These are phyloP conservation scores for Oidium heveae DNA, from an alignment of 2,329 filamentous ascomycete species.

Conservation along the genomic window DNA sequence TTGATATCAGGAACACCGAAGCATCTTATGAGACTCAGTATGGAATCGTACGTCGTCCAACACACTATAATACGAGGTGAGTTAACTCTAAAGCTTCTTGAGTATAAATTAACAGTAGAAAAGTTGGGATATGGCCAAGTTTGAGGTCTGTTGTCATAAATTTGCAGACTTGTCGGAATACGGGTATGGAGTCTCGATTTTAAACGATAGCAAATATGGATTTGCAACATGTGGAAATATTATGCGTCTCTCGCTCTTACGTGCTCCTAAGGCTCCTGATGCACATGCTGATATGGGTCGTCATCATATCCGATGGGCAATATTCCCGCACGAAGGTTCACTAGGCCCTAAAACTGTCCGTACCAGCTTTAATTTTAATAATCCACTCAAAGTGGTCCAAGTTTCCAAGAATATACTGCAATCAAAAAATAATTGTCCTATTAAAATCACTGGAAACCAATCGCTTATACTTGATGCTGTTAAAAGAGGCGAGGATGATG, in stretches of 20 bases:
- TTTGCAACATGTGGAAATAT: constrained; percentile 74
- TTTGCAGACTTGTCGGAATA: constrained; percentile 78
- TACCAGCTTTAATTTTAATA: constrained; percentile 78
- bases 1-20: constrained; percentile 72
- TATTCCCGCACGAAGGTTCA: constrained; percentile 56
- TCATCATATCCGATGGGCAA: constrained; percentile 72
- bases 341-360: constrained; percentile 52
- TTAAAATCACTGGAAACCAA: constrained; percentile 38
- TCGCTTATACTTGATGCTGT: constrained; percentile 66
- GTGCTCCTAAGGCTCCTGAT: constrained; percentile 79
- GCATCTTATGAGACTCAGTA: constrained; percentile 91
- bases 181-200: constrained; percentile 70
- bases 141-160: constrained; percentile 88
- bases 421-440: constrained; percentile 22
- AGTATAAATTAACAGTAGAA: constrained; percentile 8
- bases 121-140: constrained; percentile 90
- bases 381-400: constrained; percentile 34
- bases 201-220: constrained; percentile 91
- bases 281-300: constrained; percentile 82
- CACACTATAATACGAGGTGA: constrained; percentile 84
- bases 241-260: constrained; percentile 71
- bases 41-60: constrained; percentile 67
- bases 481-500: constrained; percentile 80
- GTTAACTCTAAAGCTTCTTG: constrained; percentile 4
- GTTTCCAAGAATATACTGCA: constrained; percentile 19